A percentile compares a stretch with the other conserved stretches of the same genome.
phyloP scores from a whole-genome alignment of 192 early-diverging fungal species.

The Coemansia reversa region DNA sequence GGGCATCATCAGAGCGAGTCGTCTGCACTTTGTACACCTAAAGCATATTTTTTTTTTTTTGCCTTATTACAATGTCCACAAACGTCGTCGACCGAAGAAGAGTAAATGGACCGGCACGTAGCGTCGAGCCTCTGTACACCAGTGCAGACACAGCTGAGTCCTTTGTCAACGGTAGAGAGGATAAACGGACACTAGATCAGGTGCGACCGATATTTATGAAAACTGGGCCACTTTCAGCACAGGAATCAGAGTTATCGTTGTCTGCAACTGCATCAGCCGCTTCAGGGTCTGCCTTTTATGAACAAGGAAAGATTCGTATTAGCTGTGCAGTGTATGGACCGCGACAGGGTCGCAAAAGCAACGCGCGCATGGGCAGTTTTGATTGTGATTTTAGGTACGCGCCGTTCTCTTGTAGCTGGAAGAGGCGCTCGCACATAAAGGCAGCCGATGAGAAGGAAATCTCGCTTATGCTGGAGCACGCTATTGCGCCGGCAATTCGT shows the following conservation, averaged over 20 bases:
- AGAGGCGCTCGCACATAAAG: constrained; percentile 31
- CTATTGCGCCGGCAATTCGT: constrained; percentile 50
- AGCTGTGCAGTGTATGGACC: constrained; percentile 56
- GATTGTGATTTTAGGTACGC: constrained; percentile 54
- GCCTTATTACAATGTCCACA: constrained; percentile 22
- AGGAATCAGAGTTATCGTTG: constrained; percentile 11
- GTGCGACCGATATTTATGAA: constrained; percentile 51
- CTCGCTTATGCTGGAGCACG: constrained; percentile 43
- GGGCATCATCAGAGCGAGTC: background rate
- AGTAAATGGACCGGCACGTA: constrained; percentile 49
- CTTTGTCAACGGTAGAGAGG: constrained; percentile 18
- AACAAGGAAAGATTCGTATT: constrained; percentile 53
- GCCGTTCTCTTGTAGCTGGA: constrained; percentile 54
- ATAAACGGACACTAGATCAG: constrained; percentile 36
- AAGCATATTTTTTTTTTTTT: background rate
- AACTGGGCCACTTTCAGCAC: constrained; percentile 34
- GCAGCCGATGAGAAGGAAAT: constrained; percentile 53
- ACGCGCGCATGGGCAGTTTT: constrained; percentile 42
- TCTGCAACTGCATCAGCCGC: constrained; percentile 25
- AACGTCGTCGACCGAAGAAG: constrained; percentile 45
- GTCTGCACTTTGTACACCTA: background rate
- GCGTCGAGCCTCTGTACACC: constrained; percentile 48
- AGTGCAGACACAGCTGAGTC: constrained; percentile 6
- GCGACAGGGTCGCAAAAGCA: constrained; percentile 45
- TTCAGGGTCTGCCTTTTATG: constrained; percentile 53